Conservation (phyloP, 176 grass and related monocot genomes). For the Oropetium thomaeum region DNA sequence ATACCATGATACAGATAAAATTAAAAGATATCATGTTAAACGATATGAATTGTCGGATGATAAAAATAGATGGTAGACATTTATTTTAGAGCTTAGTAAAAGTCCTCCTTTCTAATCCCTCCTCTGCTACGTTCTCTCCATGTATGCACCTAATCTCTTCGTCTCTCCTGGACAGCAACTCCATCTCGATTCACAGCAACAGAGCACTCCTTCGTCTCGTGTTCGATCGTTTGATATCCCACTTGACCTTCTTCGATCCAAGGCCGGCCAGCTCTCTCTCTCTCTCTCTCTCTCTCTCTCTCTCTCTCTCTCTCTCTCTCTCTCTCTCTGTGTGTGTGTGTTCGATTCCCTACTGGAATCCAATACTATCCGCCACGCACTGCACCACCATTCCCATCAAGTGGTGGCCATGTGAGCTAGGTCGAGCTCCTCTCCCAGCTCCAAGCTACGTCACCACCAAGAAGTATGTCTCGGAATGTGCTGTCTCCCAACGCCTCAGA, state of each 20-base stretch:
- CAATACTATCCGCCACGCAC: background rate
- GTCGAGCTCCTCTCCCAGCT: background rate
- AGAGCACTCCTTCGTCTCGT: no score
- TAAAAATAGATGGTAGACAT: no score
- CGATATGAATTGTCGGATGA: no score
- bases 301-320: no score
- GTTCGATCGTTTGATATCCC: no score
- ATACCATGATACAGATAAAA: no score
- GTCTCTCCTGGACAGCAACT: background rate
- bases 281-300: no score
- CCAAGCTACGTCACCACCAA: conserved; percentile 39
- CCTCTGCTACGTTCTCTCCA: background rate
- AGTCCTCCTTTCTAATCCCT: background rate
- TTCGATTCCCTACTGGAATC: background rate
- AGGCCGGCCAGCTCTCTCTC: no score
- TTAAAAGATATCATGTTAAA: no score
- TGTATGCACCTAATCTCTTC: background rate
- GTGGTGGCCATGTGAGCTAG: conserved; percentile 40
- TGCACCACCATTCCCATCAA: background rate
- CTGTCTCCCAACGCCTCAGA: conserved; percentile 54
- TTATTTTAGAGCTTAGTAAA: no score
- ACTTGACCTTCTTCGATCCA: no score
- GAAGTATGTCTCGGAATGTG: conserved; percentile 83
- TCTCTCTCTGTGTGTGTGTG: no score
- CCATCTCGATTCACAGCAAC: background rate